Evolutionary conservation across 2,329 filamentous ascomycete species (phyloP).

Genomic region (Cladophialophora exuberans): DNA sequence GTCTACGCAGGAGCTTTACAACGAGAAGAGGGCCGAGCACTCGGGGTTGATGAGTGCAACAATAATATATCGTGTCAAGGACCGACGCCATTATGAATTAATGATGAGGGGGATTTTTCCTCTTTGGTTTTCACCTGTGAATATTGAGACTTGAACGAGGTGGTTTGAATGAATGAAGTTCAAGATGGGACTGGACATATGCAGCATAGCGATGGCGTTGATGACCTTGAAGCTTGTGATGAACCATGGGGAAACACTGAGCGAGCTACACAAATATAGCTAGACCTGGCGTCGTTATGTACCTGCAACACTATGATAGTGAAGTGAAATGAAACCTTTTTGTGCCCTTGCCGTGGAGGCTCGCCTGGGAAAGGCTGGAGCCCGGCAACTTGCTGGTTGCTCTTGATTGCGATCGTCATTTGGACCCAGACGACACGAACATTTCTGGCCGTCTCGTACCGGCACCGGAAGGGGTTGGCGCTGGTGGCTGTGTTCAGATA

Average conservation of each 20-base stretch:
- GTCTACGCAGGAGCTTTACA: slow-evolving; percentile 85
- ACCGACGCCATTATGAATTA: neutral
- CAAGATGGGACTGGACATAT: slow-evolving; percentile 5
- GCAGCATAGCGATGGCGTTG: slow-evolving; percentile 26
- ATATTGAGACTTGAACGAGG: slow-evolving; percentile 10
- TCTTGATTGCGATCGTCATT: neutral
- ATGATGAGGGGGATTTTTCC: neutral
- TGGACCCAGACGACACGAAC: too few species aligned
- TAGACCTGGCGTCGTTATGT: slow-evolving; percentile 3
- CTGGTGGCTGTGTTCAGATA: too few species aligned
- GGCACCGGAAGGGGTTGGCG: too few species aligned
- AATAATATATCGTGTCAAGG: neutral
- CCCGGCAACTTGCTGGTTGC: neutral
- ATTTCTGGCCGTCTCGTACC: too few species aligned
- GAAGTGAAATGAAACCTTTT: neutral
- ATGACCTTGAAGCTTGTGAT: neutral
- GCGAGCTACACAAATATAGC: neutral
- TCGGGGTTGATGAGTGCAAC: slow-evolving; percentile 4
- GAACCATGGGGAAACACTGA: neutral
- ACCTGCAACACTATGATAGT: neutral
- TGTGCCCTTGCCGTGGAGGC: neutral
- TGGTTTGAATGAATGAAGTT: slow-evolving; percentile 3
- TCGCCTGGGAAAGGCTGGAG: neutral
- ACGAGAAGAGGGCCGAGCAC: slow-evolving; percentile 48
- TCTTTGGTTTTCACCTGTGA: slow-evolving; percentile 11